Evolutionary conservation across 306 rosid genomes (phyloP).

Genomic region (Cercis canadensis): DNA sequence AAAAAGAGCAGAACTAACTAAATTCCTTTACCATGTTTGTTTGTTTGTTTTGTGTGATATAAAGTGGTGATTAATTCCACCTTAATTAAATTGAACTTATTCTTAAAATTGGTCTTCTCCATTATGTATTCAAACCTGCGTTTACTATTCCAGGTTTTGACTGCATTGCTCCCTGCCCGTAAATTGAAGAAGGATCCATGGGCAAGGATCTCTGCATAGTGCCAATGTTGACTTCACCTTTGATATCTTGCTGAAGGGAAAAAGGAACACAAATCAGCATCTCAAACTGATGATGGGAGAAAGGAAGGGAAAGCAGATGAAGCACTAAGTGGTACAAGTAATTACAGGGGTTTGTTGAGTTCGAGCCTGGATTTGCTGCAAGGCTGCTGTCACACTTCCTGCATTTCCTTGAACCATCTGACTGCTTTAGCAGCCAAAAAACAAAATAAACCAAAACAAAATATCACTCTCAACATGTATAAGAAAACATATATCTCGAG

Average conservation of each 20-base stretch:
- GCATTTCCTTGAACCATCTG: slow-evolving; percentile 90
- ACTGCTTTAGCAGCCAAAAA: slow-evolving; percentile 46
- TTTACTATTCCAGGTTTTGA: slow-evolving; percentile 82
- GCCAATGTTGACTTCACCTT: slow-evolving; percentile 75
- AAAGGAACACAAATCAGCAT: slow-evolving; percentile 29
- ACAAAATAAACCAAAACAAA: slow-evolving; percentile 36
- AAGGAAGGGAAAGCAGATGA: slow-evolving; percentile 25
- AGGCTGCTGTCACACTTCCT: slow-evolving; percentile 75
- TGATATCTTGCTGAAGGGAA: slow-evolving; percentile 59
- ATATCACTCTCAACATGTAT: slow-evolving; percentile 25
- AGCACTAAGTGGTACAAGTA: slow-evolving; percentile 30
- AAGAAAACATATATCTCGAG: slow-evolving; percentile 26
- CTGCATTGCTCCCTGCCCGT: slow-evolving; percentile 83
- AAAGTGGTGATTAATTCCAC: slow-evolving; percentile 12
- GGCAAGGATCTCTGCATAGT: slow-evolving; percentile 80
- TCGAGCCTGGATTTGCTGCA: slow-evolving; percentile 91
- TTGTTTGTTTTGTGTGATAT: slow-evolving; percentile 25
- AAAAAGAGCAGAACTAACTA: slow-evolving; percentile 33
- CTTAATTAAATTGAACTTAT: slow-evolving; percentile 5
- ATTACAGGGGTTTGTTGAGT: slow-evolving; percentile 71
- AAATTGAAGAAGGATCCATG: slow-evolving; percentile 81
- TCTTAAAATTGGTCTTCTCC: slow-evolving; percentile 19
- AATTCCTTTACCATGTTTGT: slow-evolving; percentile 23
- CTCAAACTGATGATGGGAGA: slow-evolving; percentile 24
- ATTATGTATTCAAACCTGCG: slow-evolving; percentile 58